Conservation (phyloP, 345 rosid species). For the Salix brachista region DNA sequence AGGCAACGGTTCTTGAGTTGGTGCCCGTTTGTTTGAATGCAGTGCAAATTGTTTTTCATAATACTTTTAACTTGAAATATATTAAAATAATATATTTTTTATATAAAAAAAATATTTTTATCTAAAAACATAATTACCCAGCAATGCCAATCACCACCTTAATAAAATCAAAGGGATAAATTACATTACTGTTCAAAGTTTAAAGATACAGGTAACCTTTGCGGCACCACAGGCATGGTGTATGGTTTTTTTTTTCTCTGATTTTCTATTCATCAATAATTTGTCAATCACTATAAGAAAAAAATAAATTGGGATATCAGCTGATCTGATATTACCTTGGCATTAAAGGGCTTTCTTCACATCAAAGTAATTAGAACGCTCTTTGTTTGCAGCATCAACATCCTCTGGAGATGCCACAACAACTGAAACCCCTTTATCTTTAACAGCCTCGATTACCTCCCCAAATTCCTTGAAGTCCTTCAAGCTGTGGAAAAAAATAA, state of each 20-base stretch:
- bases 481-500: conserved; percentile 37
- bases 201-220: not conserved
- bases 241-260: not conserved
- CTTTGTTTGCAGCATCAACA: conserved; percentile 64
- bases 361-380: conserved; percentile 51
- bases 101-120: too few species aligned
- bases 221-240: too few species aligned
- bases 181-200: not conserved
- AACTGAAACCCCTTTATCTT: conserved; percentile 65
- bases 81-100: too few species aligned
- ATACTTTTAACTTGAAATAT: too few species aligned
- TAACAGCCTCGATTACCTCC: conserved; percentile 57
- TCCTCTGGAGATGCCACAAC: conserved; percentile 81
- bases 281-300: not conserved
- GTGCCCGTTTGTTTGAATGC: too few species aligned
- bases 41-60: too few species aligned
- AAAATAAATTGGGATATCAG: not conserved
- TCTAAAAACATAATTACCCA: too few species aligned
- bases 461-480: conserved; percentile 86
- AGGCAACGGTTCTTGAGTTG: not conserved
- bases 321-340: not conserved
- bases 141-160: too few species aligned
- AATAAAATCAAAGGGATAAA: not conserved
- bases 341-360: conserved; percentile 64
- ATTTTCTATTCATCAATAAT: not conserved